Conservation (phyloP, 1,284 basidiomycete species). For the Garcileccinum viscosum region DNA sequence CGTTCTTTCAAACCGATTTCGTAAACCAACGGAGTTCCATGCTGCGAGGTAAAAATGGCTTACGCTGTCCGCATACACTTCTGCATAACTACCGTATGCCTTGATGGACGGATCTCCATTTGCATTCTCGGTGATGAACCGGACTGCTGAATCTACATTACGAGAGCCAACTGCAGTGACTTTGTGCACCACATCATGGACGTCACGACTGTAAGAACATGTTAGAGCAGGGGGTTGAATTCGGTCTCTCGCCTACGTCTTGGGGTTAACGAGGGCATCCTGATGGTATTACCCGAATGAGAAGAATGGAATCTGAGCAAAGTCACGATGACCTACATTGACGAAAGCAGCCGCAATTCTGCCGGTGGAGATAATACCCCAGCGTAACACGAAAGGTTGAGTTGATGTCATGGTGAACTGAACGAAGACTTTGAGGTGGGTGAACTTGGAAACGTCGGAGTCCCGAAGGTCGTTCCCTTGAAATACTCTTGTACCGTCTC, state of each 20-base stretch:
- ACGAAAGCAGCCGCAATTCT: slow-evolving; percentile 53
- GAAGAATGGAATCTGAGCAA: neutral
- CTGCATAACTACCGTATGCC: slow-evolving; percentile 79
- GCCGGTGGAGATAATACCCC: slow-evolving; percentile 66
- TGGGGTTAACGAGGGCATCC: slow-evolving; percentile 57
- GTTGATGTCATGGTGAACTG: slow-evolving; percentile 24
- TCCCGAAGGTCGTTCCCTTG: slow-evolving; percentile 1
- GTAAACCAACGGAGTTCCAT: slow-evolving; percentile 12
- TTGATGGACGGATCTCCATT: slow-evolving; percentile 60
- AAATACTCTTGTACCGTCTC: slow-evolving; percentile 15
- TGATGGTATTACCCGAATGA: slow-evolving; percentile 29
- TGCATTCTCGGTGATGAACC: slow-evolving; percentile 68
- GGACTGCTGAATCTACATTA: slow-evolving; percentile 68
- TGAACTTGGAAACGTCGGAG: slow-evolving; percentile 4
- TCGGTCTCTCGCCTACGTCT: slow-evolving; percentile 44
- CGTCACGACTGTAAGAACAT: slow-evolving; percentile 58
- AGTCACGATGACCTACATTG: slow-evolving; percentile 38
- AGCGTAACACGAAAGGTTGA: slow-evolving; percentile 49
- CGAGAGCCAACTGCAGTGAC: slow-evolving; percentile 85
- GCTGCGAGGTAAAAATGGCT: slow-evolving; percentile 6
- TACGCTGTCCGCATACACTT: slow-evolving; percentile 76
- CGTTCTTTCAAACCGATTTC: slow-evolving; percentile 58
- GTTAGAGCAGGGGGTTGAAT: neutral
- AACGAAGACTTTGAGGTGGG: neutral
- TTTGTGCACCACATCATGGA: slow-evolving; percentile 78